Evolutionary conservation across 352 stramenopile genomes (phyloP).

Genomic region (Globisporangium canariense): DNA sequence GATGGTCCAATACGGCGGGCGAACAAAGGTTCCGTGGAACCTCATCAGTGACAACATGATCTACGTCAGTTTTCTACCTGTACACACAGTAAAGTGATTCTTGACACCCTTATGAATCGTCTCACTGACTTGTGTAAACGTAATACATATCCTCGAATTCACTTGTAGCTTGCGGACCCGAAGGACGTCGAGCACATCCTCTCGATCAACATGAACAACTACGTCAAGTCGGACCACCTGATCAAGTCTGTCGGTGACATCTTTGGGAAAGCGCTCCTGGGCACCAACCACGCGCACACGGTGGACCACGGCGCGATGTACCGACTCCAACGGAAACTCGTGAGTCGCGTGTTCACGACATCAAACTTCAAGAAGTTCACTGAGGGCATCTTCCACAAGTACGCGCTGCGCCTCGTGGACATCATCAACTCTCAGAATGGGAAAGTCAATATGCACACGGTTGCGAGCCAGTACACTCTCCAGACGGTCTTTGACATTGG

Average conservation of each 20-base stretch:
- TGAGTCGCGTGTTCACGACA: constrained; percentile 84
- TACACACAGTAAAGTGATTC: no score
- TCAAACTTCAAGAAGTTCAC: constrained; percentile 47
- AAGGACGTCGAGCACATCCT: not conserved
- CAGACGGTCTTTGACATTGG: constrained; percentile 52
- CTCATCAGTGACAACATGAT: not conserved
- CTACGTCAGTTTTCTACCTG: not conserved
- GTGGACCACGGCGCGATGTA: constrained; percentile 53
- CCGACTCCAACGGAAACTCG: constrained; percentile 71
- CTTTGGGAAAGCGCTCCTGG: constrained; percentile 66
- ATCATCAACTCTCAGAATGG: constrained; percentile 6
- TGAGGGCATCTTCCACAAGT: constrained; percentile 45
- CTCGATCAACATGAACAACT: constrained; percentile 4
- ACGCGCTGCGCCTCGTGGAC: constrained; percentile 27
- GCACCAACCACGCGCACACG: constrained; percentile 52
- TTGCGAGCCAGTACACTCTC: no score
- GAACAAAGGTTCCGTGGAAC: not conserved
- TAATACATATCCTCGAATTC: no score
- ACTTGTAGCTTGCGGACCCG: not conserved
- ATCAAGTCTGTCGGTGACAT: constrained; percentile 38
- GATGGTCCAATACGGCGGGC: not conserved
- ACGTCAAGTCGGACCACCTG: not conserved
- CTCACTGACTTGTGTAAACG: no score
- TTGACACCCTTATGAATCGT: no score
- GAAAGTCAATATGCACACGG: no score